These are phyloP conservation scores for Hemileia vastatrix DNA, from an alignment of 1,284 basidiomycete genomes.

Conservation along the genomic window DNA sequence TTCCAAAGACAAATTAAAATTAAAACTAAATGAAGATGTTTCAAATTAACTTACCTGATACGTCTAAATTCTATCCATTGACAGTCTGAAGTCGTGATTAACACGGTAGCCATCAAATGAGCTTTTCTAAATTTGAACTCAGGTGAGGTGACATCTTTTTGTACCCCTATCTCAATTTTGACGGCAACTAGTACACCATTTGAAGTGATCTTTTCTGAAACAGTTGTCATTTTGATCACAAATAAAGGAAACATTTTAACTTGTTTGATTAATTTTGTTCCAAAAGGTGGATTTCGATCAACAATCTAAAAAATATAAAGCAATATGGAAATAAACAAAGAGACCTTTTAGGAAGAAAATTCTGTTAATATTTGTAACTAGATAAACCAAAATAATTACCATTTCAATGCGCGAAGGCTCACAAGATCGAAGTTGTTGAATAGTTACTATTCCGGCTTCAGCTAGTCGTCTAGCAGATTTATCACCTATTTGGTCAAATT, in stretches of 20 bases:
- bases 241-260: slow-evolving; percentile 17
- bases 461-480: slow-evolving; percentile 21
- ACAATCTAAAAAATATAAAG: slow-evolving; percentile 10
- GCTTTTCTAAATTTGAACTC: slow-evolving; percentile 19
- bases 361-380: too few species aligned
- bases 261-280: slow-evolving; percentile 15
- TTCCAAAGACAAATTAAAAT: too few species aligned
- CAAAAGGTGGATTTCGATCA: slow-evolving; percentile 23
- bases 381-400: slow-evolving; percentile 1
- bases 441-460: slow-evolving; percentile 13
- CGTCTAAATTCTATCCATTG: slow-evolving; percentile 24
- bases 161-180: slow-evolving; percentile 15
- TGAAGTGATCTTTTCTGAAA: slow-evolving; percentile 14
- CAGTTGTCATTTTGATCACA: slow-evolving; percentile 10
- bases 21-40: too few species aligned
- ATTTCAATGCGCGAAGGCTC: slow-evolving; percentile 16
- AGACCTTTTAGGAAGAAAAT: not conserved
- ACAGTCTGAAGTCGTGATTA: slow-evolving; percentile 19
- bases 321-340: not conserved
- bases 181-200: slow-evolving; percentile 17
- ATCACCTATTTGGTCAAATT: slow-evolving; percentile 21
- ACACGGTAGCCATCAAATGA: slow-evolving; percentile 17
- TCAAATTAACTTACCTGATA: slow-evolving; percentile 20
- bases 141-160: not conserved
- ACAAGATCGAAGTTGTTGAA: slow-evolving; percentile 15